Conservation (phyloP, 1,284 basidiomycete species). For the Ceratobasidium papillatum region DNA sequence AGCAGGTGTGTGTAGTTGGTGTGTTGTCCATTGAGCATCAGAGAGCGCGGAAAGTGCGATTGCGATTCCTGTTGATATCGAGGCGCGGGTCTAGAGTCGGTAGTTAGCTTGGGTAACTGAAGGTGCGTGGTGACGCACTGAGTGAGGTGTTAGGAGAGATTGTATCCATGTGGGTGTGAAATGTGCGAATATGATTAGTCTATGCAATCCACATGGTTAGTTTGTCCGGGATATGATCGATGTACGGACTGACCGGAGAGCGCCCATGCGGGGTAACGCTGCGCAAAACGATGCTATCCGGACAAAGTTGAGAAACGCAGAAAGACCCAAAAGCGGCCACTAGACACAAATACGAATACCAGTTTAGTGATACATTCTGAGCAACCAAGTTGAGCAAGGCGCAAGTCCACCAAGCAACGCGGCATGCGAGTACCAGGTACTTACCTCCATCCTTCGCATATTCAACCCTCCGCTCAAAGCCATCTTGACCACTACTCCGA, state of each 20-base stretch:
- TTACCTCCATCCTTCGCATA: conserved; percentile 32
- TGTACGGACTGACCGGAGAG: conserved; percentile 54
- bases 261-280: conserved; percentile 20
- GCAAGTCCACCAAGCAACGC: neutral
- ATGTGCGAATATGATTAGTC: conserved; percentile 71
- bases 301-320: conserved; percentile 34
- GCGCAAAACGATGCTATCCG: conserved; percentile 36
- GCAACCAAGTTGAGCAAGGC: neutral
- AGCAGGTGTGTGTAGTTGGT: conserved; percentile 33
- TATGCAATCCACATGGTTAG: conserved; percentile 48
- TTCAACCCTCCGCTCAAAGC: conserved; percentile 3
- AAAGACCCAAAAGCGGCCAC: conserved; percentile 31
- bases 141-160: conserved; percentile 59
- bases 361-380: conserved; percentile 4
- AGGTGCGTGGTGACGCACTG: conserved; percentile 53
- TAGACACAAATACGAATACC: neutral
- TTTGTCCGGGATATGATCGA: conserved; percentile 47
- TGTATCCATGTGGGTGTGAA: conserved; percentile 71
- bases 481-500: conserved; percentile 23
- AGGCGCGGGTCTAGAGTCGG: conserved; percentile 4
- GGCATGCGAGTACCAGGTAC: neutral
- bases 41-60: conserved; percentile 36
- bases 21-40: conserved; percentile 23
- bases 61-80: conserved; percentile 26
- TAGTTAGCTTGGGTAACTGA: neutral